Evolutionary conservation across 441 rosid species (phyloP).

Genomic region (Arabidopsis lyrata): DNA sequence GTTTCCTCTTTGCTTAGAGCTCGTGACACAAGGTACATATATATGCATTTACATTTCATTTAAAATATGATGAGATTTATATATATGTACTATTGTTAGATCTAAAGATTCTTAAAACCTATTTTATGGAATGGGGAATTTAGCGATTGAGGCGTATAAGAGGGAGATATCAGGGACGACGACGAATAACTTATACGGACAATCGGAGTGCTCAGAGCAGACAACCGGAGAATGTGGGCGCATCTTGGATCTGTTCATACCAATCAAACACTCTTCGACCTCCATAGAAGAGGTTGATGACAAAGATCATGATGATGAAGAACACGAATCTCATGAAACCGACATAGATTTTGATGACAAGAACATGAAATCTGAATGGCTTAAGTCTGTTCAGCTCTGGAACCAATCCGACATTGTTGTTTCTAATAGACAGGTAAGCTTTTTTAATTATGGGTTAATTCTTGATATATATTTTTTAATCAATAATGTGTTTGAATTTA

Average conservation of each 20-base stretch:
- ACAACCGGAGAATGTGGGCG: constrained; percentile 69
- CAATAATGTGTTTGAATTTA: constrained; percentile 13
- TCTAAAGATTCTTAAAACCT: background rate
- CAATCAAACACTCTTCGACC: constrained; percentile 59
- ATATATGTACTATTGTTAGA: constrained; percentile 2
- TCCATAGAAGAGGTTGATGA: constrained; percentile 37
- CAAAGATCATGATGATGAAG: constrained; percentile 44
- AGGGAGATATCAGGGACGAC: constrained; percentile 73
- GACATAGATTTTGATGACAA: constrained; percentile 37
- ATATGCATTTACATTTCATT: background rate
- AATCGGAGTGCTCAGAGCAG: constrained; percentile 85
- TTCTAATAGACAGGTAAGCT: constrained; percentile 47
- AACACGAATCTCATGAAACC: constrained; percentile 50
- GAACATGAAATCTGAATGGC: constrained; percentile 83
- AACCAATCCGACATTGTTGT: constrained; percentile 63
- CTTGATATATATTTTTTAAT: constrained; percentile 20
- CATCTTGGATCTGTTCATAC: constrained; percentile 77
- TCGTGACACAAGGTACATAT: constrained; percentile 77
- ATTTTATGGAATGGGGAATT: constrained; percentile 1
- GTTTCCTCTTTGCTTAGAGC: constrained; percentile 92
- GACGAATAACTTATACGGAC: constrained; percentile 56
- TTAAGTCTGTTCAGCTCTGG: constrained; percentile 95
- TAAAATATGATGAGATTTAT: background rate
- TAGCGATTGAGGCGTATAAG: constrained; percentile 82
- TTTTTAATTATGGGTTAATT: constrained; percentile 51